Evolutionary conservation across 176 grass and related monocot species (phyloP).

Genomic region (Eleusine coracana): DNA sequence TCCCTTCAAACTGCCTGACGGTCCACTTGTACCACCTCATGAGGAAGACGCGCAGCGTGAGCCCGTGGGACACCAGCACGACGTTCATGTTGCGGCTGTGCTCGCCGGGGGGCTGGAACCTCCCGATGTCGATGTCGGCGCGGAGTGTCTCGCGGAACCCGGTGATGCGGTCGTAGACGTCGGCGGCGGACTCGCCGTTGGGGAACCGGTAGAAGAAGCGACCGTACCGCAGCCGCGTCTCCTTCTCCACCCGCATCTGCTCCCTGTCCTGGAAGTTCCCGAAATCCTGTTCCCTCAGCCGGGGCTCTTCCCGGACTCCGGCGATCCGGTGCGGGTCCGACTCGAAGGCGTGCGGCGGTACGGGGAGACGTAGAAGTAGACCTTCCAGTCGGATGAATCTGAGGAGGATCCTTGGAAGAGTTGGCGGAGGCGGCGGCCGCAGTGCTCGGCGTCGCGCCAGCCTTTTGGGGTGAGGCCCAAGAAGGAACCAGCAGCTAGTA

Average conservation of each 20-base stretch:
- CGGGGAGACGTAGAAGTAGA: constrained; percentile 86
- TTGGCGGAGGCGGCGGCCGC: constrained; percentile 51
- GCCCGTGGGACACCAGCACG: constrained; percentile 67
- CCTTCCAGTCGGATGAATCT: constrained; percentile 56
- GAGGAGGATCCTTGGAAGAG: constrained; percentile 33
- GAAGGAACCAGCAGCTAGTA: no score
- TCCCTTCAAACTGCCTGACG: constrained; percentile 62
- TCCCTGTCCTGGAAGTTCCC: constrained; percentile 83
- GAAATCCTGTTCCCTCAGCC: constrained; percentile 86
- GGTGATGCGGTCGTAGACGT: constrained; percentile 81
- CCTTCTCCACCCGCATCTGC: constrained; percentile 70
- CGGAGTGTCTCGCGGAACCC: constrained; percentile 75
- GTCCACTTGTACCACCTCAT: constrained; percentile 95
- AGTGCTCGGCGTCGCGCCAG: constrained; percentile 55
- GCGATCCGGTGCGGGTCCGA: constrained; percentile 49
- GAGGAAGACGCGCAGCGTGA: constrained; percentile 70
- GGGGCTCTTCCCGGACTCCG: constrained; percentile 80
- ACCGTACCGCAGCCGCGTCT: constrained; percentile 50
- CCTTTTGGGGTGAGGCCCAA: constrained; percentile 64
- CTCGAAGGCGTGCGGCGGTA: constrained; percentile 78
- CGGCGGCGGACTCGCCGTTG: constrained; percentile 77
- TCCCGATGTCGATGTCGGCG: constrained; percentile 68
- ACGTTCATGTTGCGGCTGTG: constrained; percentile 61
- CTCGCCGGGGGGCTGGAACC: constrained; percentile 56
- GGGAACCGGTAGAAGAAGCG: constrained; percentile 83